phyloP scores from a whole-genome alignment of 2,329 filamentous ascomycete species.

The Paraphaeosphaeria minitans region DNA sequence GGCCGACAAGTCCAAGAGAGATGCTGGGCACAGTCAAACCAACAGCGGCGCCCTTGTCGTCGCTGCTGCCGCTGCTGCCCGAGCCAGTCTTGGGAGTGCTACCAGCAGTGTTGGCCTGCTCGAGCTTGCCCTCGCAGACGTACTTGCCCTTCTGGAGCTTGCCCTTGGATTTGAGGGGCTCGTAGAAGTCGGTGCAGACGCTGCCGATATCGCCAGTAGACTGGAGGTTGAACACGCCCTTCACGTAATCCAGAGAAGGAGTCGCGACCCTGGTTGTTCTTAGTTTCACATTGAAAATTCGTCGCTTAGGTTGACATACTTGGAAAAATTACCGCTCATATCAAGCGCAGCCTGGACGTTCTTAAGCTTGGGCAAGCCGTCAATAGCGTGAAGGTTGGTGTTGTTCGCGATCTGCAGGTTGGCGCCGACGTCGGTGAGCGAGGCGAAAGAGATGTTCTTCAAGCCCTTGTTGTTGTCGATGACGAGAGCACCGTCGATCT shows the following conservation, averaged over 20 bases:
- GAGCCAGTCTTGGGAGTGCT: slow-evolving; percentile 38
- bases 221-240: slow-evolving; percentile 58
- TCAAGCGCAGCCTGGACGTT: slow-evolving; percentile 79
- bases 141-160: slow-evolving; percentile 51
- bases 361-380: slow-evolving; percentile 70
- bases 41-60: slow-evolving; percentile 45
- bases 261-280: slow-evolving; percentile 67
- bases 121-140: slow-evolving; percentile 49
- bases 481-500: slow-evolving; percentile 63
- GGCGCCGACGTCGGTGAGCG: slow-evolving; percentile 71
- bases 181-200: slow-evolving; percentile 50
- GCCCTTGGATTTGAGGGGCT: slow-evolving; percentile 46
- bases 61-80: slow-evolving; percentile 19
- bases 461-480: slow-evolving; percentile 63
- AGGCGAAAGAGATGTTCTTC: slow-evolving; percentile 76
- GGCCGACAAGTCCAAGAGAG: slow-evolving; percentile 52
- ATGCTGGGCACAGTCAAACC: slow-evolving; percentile 48
- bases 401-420: slow-evolving; percentile 91
- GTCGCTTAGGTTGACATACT: slow-evolving; percentile 61
- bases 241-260: slow-evolving; percentile 57
- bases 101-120: slow-evolving; percentile 44
- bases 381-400: slow-evolving; percentile 69
- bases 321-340: slow-evolving; percentile 81
- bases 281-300: slow-evolving; percentile 24
- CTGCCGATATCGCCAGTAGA: slow-evolving; percentile 49